Percentiles rank a stretch among this genome's conserved stretches.
These are phyloP conservation scores for Dothiorella sarmentorum DNA, from an alignment of 2,329 filamentous ascomycete genomes.

Conservation along the genomic window DNA sequence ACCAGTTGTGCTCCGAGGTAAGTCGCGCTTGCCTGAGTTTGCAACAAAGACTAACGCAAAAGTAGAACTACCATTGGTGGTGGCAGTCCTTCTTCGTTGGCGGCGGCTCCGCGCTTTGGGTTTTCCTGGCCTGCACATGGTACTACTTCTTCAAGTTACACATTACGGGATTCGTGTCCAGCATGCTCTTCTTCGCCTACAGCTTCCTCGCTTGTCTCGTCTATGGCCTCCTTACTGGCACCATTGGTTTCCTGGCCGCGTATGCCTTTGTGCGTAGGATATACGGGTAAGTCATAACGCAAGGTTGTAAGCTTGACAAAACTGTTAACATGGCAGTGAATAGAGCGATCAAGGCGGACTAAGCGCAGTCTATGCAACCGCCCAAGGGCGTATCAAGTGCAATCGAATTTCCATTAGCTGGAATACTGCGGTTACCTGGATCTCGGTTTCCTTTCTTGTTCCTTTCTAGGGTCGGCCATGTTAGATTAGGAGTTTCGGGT, in stretches of 20 bases:
- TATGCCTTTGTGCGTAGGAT: constrained; percentile 82
- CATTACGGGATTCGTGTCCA: constrained; percentile 74
- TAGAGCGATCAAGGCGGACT: constrained; percentile 19
- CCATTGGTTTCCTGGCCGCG: constrained; percentile 77
- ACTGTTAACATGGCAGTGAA: neutral
- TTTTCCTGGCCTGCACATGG: constrained; percentile 79
- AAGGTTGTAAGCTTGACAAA: neutral
- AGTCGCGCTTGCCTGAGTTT: constrained; percentile 16
- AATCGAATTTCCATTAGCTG: no score
- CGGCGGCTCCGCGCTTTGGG: constrained; percentile 72
- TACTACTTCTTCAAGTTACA: constrained; percentile 79
- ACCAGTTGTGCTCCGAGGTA: constrained; percentile 74
- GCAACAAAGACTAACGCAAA: neutral
- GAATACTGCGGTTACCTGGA: no score
- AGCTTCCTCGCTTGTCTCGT: constrained; percentile 77
- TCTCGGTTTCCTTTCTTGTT: neutral
- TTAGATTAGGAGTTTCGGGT: neutral
- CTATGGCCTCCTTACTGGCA: constrained; percentile 77
- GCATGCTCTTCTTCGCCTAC: constrained; percentile 81
- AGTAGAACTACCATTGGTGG: constrained; percentile 81
- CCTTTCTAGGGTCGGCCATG: neutral
- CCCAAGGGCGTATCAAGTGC: no score
- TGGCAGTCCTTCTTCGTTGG: constrained; percentile 84
- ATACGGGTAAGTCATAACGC: constrained; percentile 61
- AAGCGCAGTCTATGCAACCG: neutral